phyloP scores from a whole-genome alignment of 78 protist genomes.

The Parvularia atlantis region DNA sequence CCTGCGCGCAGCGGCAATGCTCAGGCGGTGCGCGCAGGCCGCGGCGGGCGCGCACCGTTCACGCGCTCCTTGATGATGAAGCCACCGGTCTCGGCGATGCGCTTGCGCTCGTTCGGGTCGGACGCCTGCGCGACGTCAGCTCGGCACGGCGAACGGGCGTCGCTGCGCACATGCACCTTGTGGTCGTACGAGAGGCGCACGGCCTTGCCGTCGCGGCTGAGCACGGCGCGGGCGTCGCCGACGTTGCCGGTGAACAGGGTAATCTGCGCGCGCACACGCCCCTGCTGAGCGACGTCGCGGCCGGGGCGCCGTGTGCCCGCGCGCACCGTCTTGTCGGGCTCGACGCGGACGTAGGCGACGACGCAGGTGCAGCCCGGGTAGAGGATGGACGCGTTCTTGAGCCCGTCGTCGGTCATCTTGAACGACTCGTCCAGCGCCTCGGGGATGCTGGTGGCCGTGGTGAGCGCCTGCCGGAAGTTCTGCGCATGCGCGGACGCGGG shows the following conservation, averaged over 20 bases:
- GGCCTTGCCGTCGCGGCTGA: neutral
- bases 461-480: neutral
- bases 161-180: no score
- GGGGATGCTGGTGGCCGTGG: no score
- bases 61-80: neutral
- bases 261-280: neutral
- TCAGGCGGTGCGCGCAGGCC: no score
- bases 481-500: neutral
- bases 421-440: neutral
- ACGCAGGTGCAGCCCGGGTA: neutral
- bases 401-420: neutral
- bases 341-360: neutral
- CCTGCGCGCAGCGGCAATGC: slow-evolving; percentile 2
- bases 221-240: slow-evolving; percentile 30
- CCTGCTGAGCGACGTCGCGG: no score
- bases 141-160: no score
- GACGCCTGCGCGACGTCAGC: no score
- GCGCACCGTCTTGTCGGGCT: neutral
- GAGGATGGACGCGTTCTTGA: neutral
- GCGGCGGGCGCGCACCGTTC: no score
- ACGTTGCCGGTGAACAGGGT: neutral
- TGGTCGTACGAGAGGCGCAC: slow-evolving; percentile 8
- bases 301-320: no score
- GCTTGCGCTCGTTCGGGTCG: neutral
- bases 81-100: slow-evolving; percentile 7